Evolutionary conservation across 257 asterid species (phyloP).

Genomic region (Nicotiana benthamiana): DNA sequence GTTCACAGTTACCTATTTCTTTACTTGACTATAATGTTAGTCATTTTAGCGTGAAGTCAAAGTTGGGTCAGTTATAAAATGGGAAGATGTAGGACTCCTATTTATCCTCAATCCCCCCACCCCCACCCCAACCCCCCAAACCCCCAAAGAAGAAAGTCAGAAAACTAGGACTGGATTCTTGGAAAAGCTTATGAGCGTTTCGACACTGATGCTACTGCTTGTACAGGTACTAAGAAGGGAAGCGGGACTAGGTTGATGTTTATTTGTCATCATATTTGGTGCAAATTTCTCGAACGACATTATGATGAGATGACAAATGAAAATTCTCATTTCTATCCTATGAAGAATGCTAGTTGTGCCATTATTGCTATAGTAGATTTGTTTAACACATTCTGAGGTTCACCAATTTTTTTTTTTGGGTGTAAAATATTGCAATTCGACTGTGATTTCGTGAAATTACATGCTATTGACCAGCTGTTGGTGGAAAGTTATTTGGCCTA

Average conservation of each 20-base stretch:
- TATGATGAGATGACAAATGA: not conserved
- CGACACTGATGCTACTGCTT: not conserved
- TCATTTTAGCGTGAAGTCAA: not conserved
- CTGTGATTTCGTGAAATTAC: not conserved
- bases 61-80: not conserved
- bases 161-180: not conserved
- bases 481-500: not conserved
- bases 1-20: not conserved
- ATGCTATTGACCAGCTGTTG: not conserved
- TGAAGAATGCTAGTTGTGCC: not conserved
- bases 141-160: not conserved
- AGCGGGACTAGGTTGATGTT: conserved; percentile 60
- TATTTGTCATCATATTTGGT: not conserved
- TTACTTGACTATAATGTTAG: not conserved
- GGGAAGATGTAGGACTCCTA: not conserved
- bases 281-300: not conserved
- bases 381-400: not conserved
- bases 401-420: not conserved
- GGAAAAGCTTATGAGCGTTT: not conserved
- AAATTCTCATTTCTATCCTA: not conserved
- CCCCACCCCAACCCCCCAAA: too few species aligned
- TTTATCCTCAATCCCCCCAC: not conserved
- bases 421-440: not conserved
- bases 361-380: not conserved
- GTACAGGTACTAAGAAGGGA: conserved; percentile 71